Evolutionary conservation across 2,329 filamentous ascomycete species (phyloP), one percentile per base, ranked within the genome.

Genomic region (Fusarium xyrophilum): DNA sequence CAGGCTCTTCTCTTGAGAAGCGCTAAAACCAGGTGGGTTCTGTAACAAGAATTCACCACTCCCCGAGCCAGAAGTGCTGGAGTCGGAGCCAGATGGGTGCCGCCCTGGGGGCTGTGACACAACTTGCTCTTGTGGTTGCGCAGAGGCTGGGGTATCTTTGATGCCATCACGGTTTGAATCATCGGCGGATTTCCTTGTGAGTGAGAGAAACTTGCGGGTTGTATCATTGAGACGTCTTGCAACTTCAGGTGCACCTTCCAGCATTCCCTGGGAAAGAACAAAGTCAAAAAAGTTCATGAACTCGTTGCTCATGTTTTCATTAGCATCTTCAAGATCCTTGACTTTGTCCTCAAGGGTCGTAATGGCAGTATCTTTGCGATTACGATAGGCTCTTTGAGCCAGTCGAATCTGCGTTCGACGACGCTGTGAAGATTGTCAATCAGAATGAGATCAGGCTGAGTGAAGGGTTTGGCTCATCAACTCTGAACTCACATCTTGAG

Each of bases 351-450:
- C 90, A 14, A 97, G 83, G 2, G 87, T 88, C 30, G 88, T 85
- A 58, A 97, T 95, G 8, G 91, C 91, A 25, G 86, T 90, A 75
- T 97, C 93, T 79, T 97, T 97, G 53, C 93, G 89, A 73, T 91
- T 88, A 19, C 93, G 88, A 75, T 97, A 97, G 2, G 93, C 93
- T 69, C 93, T 84, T 77, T 97, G 93, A 4, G 93, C 93, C 56
- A 95, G 85, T 27, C 93, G 89, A 67, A 97, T 96, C 76, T 97
- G 93, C 8, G 92, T 95, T 56, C 93, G 87, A 54, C 93, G 90
- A 65, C 93, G 90, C 91, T 92, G 40, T 40, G 30, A 48, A 63
- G 46, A 25, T 65, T 66, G 65, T 78, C 60, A 77, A 73, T 57
- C 44, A 15, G n/a, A 32, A 48, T 59, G 38, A 52, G 15, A 27